phyloP scores from a whole-genome alignment of 1,284 basidiomycete genomes.

The Pseudozyma pruni region DNA sequence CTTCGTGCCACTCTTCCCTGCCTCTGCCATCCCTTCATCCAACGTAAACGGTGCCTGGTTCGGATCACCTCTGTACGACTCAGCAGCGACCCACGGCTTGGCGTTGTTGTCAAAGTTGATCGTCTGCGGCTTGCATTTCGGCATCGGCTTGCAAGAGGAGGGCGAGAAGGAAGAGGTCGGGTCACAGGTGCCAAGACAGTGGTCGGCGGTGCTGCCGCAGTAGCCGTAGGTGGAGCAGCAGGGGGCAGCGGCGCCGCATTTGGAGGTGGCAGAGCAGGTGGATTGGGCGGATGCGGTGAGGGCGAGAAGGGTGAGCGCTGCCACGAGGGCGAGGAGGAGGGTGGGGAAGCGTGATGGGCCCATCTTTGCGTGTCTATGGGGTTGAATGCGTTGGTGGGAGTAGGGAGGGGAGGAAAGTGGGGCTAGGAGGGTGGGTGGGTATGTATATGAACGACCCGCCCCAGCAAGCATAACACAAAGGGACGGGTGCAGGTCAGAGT shows the following conservation, averaged over 20 bases:
- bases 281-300: constrained; percentile 6
- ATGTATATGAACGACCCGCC: too few species aligned
- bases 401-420: not conserved
- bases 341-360: constrained; percentile 11
- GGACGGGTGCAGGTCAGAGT: too few species aligned
- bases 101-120: constrained; percentile 46
- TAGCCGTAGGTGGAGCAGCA: constrained; percentile 45
- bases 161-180: constrained; percentile 37
- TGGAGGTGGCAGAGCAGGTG: constrained; percentile 25
- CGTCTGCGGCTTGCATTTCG: constrained; percentile 45
- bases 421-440: too few species aligned
- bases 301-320: constrained; percentile 17
- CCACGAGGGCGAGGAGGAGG: constrained; percentile 21
- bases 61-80: constrained; percentile 47
- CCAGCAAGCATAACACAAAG: too few species aligned
- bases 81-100: constrained; percentile 32
- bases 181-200: constrained; percentile 50
- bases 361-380: constrained; percentile 8
- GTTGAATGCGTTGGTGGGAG: constrained; percentile 4
- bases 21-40: constrained; percentile 32
- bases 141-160: constrained; percentile 46
- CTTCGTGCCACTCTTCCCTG: constrained; percentile 31
- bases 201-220: constrained; percentile 30
- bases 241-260: constrained; percentile 29
- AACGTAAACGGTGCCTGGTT: constrained; percentile 48